These are phyloP conservation scores for Lepidium campestre DNA, from an alignment of 441 rosid genomes.

Conservation along the genomic window DNA sequence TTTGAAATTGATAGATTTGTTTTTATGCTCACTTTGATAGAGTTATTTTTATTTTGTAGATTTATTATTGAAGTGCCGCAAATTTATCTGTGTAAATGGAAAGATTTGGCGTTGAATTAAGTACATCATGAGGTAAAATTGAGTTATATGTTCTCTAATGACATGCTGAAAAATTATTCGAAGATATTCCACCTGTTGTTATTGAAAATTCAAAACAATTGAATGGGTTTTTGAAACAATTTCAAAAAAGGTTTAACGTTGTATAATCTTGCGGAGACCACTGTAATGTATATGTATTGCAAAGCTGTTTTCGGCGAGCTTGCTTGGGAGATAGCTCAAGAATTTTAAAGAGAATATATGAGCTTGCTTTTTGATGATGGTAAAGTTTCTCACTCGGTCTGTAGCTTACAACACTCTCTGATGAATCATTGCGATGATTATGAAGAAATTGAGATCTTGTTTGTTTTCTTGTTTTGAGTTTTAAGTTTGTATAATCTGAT, in stretches of 20 bases:
- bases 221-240: no score
- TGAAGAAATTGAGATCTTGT: neutral
- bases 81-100: no score
- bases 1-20: no score
- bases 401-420: conserved; percentile 27
- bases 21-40: no score
- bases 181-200: no score
- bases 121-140: no score
- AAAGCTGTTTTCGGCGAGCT: conserved; percentile 69
- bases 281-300: conserved; percentile 65
- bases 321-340: conserved; percentile 67
- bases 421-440: neutral
- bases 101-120: no score
- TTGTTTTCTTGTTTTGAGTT: neutral
- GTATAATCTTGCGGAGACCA: conserved; percentile 37
- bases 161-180: no score
- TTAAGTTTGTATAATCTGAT: neutral
- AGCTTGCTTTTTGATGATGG: conserved; percentile 73
- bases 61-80: no score
- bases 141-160: no score
- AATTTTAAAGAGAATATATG: conserved; percentile 59
- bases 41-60: no score
- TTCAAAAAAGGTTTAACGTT: conserved; percentile 5
- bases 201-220: no score
- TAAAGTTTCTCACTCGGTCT: conserved; percentile 62